Evolutionary conservation across 2,329 filamentous ascomycete species (phyloP).

Genomic region (Coniochaeta hoffmannii): DNA sequence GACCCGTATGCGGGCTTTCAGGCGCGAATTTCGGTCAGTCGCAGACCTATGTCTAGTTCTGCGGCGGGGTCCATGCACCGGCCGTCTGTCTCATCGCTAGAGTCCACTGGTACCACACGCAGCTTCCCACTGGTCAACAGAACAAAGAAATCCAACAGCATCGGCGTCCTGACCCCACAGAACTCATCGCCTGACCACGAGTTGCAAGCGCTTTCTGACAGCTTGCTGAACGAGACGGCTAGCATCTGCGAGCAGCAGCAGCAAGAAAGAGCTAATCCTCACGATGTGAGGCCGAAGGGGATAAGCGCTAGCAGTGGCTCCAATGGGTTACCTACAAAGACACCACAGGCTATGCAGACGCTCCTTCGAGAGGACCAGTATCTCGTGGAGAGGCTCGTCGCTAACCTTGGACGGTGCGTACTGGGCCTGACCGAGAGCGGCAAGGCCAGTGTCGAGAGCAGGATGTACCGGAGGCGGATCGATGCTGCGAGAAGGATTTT

Average conservation of each 20-base stretch:
- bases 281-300: slow-evolving; percentile 5
- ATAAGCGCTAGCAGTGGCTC: background rate
- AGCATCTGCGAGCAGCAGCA: slow-evolving; percentile 28
- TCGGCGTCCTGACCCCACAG: slow-evolving; percentile 35
- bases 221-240: slow-evolving; percentile 39
- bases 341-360: slow-evolving; percentile 34
- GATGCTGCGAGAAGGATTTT: slow-evolving; percentile 68
- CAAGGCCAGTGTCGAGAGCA: slow-evolving; percentile 47
- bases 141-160: slow-evolving; percentile 30
- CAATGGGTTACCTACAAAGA: slow-evolving; percentile 13
- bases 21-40: slow-evolving; percentile 25
- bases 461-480: slow-evolving; percentile 62
- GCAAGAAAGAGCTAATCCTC: slow-evolving; percentile 3
- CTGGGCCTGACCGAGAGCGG: slow-evolving; percentile 49
- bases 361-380: slow-evolving; percentile 50
- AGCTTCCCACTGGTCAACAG: slow-evolving; percentile 56
- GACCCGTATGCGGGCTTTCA: background rate
- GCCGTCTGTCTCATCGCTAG: slow-evolving; percentile 49
- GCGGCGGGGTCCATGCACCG: slow-evolving; percentile 35
- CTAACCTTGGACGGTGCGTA: slow-evolving; percentile 52
- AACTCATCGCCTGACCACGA: slow-evolving; percentile 39
- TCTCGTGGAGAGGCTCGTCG: slow-evolving; percentile 52
- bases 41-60: slow-evolving; percentile 34
- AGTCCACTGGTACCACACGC: slow-evolving; percentile 50
- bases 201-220: slow-evolving; percentile 38